Evolutionary conservation across 805 yeast species (phyloP).

Genomic region (Starmerella khaoyaiensis): DNA sequence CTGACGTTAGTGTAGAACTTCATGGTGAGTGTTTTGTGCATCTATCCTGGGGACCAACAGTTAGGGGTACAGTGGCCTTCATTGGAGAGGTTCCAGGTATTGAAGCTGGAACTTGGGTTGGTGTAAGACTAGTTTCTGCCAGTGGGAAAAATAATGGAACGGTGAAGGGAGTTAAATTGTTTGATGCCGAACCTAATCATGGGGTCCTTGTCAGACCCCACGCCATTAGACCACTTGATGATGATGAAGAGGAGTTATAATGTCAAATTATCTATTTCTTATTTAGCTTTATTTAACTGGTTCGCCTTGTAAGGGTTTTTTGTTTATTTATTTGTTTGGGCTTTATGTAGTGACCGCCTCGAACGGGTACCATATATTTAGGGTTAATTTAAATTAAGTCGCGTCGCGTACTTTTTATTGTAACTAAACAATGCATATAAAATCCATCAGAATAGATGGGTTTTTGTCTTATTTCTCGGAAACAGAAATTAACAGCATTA

Average conservation of each 20-base stretch:
- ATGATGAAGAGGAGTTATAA: conserved; percentile 34
- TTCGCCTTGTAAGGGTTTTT: not conserved
- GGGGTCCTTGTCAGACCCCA: conserved; percentile 72
- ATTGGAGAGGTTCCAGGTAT: conserved; percentile 58
- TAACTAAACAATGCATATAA: conserved; percentile 13
- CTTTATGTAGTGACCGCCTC: not conserved
- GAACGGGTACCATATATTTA: too few relatives aligned
- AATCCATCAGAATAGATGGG: conserved; percentile 62
- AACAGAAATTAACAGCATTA: conserved; percentile 58
- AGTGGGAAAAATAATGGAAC: conserved; percentile 77
- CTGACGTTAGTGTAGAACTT: conserved; percentile 10
- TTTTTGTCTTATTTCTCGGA: conserved; percentile 85
- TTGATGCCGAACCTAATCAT: conserved; percentile 41
- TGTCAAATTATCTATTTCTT: not conserved
- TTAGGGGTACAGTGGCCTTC: conserved; percentile 53
- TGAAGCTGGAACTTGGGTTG: conserved; percentile 48
- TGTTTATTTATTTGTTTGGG: not conserved
- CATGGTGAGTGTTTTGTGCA: conserved; percentile 26
- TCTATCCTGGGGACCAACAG: conserved; percentile 33
- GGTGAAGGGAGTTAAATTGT: conserved; percentile 47
- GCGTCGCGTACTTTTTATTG: conserved; percentile 1
- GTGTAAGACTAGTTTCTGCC: conserved; percentile 75
- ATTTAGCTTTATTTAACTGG: not conserved
- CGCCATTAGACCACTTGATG: conserved; percentile 57
- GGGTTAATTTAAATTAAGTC: conserved; percentile 1